These are phyloP conservation scores for Eucalyptus pauciflora DNA, from an alignment of 345 rosid genomes.

Conservation along the genomic window DNA sequence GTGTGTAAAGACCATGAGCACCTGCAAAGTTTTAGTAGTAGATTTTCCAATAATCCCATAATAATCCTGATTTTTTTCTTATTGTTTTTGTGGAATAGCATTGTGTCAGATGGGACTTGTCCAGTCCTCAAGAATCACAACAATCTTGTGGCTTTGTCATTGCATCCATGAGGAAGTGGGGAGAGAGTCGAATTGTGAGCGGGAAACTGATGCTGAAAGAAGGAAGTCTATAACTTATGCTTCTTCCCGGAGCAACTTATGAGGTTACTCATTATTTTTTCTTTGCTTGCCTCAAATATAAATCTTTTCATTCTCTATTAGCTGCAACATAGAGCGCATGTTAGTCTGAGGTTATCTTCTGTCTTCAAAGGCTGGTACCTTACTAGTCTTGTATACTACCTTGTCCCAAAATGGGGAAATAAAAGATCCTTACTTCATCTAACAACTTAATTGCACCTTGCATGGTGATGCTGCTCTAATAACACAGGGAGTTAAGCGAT, in stretches of 20 bases:
- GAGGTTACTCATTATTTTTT: not conserved
- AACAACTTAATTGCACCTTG: not conserved
- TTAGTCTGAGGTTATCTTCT: not conserved
- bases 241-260: not conserved
- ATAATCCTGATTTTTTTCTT: not conserved
- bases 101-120: not conserved
- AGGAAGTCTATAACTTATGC: not conserved
- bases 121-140: not conserved
- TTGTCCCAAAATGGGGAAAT: not conserved
- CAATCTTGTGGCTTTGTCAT: not conserved
- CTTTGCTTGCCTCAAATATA: not conserved
- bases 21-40: not conserved
- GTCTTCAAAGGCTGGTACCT: not conserved
- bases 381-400: not conserved
- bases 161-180: not conserved
- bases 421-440: not conserved
- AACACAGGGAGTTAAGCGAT: not conserved
- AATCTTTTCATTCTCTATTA: not conserved
- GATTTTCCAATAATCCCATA: not conserved
- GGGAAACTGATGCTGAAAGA: not conserved
- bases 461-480: not conserved
- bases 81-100: not conserved
- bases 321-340: not conserved
- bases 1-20: not conserved
- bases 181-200: not conserved